Evolutionary conservation across 108 stramenopile genomes (phyloP).

Genomic region (Seminavis robusta): DNA sequence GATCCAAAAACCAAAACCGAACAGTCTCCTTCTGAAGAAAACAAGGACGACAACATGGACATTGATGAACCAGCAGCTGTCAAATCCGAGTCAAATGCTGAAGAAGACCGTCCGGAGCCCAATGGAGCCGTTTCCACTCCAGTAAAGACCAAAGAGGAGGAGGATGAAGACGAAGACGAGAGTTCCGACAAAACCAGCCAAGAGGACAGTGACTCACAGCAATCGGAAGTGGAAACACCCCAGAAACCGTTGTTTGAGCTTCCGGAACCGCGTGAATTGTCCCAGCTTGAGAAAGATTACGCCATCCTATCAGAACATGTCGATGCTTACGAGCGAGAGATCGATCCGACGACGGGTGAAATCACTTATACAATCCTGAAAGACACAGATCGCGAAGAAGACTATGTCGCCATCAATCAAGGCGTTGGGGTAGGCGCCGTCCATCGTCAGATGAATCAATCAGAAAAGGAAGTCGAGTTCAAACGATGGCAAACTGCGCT

Average conservation of each 20-base stretch:
- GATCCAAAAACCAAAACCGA: neutral
- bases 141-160: neutral
- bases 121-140: neutral
- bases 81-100: slow-evolving; percentile 2
- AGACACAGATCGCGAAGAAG: slow-evolving; percentile 10
- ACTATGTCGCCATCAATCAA: slow-evolving; percentile 21
- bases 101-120: neutral
- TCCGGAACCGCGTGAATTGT: no score
- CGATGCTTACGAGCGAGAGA: slow-evolving; percentile 31
- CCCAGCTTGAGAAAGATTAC: neutral
- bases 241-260: no score
- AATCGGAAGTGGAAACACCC: neutral
- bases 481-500: slow-evolving; percentile 62
- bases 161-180: neutral
- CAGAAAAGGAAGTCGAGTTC: slow-evolving; percentile 53
- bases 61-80: no score
- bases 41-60: neutral
- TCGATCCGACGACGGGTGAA: slow-evolving; percentile 7
- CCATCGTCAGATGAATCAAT: slow-evolving; percentile 18
- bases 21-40: neutral
- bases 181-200: neutral
- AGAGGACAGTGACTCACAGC: neutral
- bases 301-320: slow-evolving; percentile 23
- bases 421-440: slow-evolving; percentile 29
- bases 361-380: slow-evolving; percentile 16